Conservation (phyloP, 1,284 basidiomycete species). For the Malassezia japonica region DNA sequence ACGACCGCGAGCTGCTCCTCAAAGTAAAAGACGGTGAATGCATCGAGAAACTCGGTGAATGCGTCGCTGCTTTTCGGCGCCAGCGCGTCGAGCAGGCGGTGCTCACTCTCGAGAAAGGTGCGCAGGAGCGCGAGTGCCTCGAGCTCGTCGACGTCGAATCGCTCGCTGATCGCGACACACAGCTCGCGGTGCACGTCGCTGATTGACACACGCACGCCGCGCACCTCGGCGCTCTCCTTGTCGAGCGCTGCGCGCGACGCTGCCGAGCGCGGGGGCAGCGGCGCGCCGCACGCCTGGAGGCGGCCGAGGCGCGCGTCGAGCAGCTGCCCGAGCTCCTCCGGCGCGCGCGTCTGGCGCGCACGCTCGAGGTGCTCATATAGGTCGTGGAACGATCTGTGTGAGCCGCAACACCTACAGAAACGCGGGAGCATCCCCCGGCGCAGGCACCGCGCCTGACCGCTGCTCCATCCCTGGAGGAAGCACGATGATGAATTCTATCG, state of each 20-base stretch:
- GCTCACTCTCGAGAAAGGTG: slow-evolving; percentile 69
- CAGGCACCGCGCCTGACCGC: background rate
- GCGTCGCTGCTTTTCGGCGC: slow-evolving; percentile 1
- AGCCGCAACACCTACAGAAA: background rate
- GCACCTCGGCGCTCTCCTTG: background rate
- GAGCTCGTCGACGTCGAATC: slow-evolving; percentile 66
- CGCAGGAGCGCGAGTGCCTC: slow-evolving; percentile 63
- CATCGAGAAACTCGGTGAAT: slow-evolving; percentile 54
- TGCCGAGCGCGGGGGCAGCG: slow-evolving; percentile 14
- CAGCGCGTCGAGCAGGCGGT: slow-evolving; percentile 52
- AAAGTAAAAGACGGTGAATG: slow-evolving; percentile 68
- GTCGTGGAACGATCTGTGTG: slow-evolving; percentile 28
- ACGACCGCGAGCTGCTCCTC: slow-evolving; percentile 63
- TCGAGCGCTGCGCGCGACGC: slow-evolving; percentile 5
- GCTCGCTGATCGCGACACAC: slow-evolving; percentile 60
- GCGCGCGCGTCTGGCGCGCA: slow-evolving; percentile 20
- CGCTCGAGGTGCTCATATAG: slow-evolving; percentile 38
- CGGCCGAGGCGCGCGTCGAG: slow-evolving; percentile 20
- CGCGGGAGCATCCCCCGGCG: background rate
- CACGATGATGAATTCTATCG: background rate
- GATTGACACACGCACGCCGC: slow-evolving; percentile 56
- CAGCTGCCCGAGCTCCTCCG: slow-evolving; percentile 19
- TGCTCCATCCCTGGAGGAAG: background rate
- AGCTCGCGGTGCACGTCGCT: slow-evolving; percentile 60
- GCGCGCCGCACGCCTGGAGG: slow-evolving; percentile 25